Conservation (phyloP, 768 basidiomycete species). For the Hortiboletus campestris region DNA sequence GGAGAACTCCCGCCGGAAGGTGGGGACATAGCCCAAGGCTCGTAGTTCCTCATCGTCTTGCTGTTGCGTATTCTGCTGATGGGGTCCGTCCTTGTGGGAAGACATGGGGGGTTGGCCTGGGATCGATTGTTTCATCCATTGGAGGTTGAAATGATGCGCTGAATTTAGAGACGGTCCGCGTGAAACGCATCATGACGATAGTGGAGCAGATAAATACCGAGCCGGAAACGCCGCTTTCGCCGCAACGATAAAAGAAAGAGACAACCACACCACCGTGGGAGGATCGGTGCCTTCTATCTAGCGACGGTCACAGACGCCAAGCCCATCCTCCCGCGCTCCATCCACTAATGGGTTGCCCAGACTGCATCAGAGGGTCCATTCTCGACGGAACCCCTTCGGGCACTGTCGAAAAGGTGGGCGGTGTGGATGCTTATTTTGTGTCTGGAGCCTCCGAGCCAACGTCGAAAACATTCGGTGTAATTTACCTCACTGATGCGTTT, state of each 20-base stretch:
- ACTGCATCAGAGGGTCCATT: constrained; percentile 41
- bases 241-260: too few relatives aligned
- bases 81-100: neutral
- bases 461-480: constrained; percentile 35
- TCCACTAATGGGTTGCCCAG: constrained; percentile 5
- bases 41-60: constrained; percentile 23
- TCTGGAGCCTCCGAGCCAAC: constrained; percentile 14
- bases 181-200: neutral
- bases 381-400: constrained; percentile 49
- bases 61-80: neutral
- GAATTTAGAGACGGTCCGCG: neutral
- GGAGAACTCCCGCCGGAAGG: constrained; percentile 45
- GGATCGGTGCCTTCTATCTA: neutral
- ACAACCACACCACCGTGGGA: neutral
- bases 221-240: too few relatives aligned
- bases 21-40: constrained; percentile 31
- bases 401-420: constrained; percentile 32
- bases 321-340: neutral
- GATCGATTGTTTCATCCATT: neutral
- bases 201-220: too few relatives aligned
- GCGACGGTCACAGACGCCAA: too few relatives aligned
- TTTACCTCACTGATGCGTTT: constrained; percentile 58
- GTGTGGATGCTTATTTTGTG: constrained; percentile 41
- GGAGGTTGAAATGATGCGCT: neutral
- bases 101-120: constrained; percentile 3